These are phyloP conservation scores for Metschnikowia arizonensis DNA, from an alignment of 805 yeast species.

Conservation along the genomic window DNA sequence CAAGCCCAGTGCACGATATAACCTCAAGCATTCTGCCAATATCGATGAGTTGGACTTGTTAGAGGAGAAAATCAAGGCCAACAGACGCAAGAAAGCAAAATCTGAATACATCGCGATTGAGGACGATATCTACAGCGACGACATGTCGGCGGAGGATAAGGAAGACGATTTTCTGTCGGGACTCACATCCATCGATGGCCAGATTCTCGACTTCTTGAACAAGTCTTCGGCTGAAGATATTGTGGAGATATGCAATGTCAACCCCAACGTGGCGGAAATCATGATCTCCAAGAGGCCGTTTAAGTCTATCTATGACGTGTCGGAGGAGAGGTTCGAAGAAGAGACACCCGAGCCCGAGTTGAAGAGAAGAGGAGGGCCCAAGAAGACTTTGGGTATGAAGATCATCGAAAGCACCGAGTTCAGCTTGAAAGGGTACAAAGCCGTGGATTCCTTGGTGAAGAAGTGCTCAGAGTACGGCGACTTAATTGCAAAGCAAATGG, in stretches of 20 bases:
- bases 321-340: slow-evolving; percentile 49
- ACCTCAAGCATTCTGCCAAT: slow-evolving; percentile 10
- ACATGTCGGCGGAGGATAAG: slow-evolving; percentile 45
- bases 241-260: slow-evolving; percentile 72
- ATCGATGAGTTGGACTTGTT: slow-evolving; percentile 38
- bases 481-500: slow-evolving; percentile 65
- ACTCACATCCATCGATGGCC: slow-evolving; percentile 51
- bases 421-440: slow-evolving; percentile 82
- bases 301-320: slow-evolving; percentile 51
- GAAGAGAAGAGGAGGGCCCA: slow-evolving; percentile 28
- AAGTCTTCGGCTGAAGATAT: slow-evolving; percentile 71
- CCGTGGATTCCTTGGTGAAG: slow-evolving; percentile 87
- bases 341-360: slow-evolving; percentile 26
- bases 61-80: slow-evolving; percentile 37
- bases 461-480: slow-evolving; percentile 78
- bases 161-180: slow-evolving; percentile 30
- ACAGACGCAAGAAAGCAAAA: slow-evolving; percentile 20
- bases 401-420: slow-evolving; percentile 65
- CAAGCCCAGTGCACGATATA: slow-evolving; percentile 7
- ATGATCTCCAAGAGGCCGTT: slow-evolving; percentile 73
- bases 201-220: slow-evolving; percentile 74
- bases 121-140: slow-evolving; percentile 47
- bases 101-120: slow-evolving; percentile 42
- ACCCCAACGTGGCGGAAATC: slow-evolving; percentile 59
- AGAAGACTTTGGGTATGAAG: slow-evolving; percentile 62